phyloP scores from a whole-genome alignment of 2,329 filamentous ascomycete genomes.

The Exutisphaerella laricina region DNA sequence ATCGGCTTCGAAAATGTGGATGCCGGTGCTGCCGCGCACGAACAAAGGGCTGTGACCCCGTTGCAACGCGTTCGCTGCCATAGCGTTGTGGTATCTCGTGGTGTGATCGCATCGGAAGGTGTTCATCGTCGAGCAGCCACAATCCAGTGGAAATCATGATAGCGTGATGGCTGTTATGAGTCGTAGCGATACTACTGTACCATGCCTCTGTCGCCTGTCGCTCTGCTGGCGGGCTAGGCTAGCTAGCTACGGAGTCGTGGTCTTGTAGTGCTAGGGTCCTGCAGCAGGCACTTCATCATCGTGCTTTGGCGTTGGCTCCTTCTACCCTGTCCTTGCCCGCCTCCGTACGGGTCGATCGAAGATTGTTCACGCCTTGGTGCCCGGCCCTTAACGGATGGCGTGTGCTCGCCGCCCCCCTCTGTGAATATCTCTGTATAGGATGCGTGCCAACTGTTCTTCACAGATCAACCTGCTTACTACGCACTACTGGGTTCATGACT shows the following conservation, averaged over 20 bases:
- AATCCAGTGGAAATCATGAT: no score
- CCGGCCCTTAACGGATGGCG: neutral
- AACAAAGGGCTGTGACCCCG: no score
- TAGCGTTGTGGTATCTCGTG: no score
- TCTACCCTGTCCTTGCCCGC: neutral
- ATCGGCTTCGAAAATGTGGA: no score
- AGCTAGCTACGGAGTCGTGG: neutral
- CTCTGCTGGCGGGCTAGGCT: neutral
- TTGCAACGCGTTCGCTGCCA: no score
- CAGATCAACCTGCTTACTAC: slow-evolving; percentile 4
- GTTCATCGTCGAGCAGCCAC: no score
- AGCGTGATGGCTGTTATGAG: no score
- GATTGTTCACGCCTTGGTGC: neutral
- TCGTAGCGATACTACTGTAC: no score
- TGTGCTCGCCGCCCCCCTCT: neutral
- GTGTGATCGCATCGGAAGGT: no score
- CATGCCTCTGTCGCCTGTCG: neutral
- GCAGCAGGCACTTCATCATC: slow-evolving; percentile 1
- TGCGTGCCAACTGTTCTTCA: neutral
- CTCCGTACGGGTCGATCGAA: neutral
- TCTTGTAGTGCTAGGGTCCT: neutral
- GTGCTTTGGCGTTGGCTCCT: neutral
- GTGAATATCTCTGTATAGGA: neutral
- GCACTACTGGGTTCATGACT: neutral
- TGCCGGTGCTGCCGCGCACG: no score